phyloP scores from a whole-genome alignment of 371 early-diverging fungal species.

The Apophysomyces trapeziformis region DNA sequence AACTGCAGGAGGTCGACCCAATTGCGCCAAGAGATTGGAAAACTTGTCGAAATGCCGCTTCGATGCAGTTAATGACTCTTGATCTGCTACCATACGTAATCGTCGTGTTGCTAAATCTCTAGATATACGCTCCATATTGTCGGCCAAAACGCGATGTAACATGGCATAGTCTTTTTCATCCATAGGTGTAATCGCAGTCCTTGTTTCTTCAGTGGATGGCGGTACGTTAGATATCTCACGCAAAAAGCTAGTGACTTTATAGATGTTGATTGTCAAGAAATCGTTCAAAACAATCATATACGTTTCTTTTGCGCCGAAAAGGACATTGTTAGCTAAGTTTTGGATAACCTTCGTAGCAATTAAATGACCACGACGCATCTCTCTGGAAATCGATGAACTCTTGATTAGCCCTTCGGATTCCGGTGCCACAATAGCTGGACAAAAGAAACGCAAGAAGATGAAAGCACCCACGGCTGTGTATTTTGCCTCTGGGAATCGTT shows the following conservation, averaged over 20 bases:
- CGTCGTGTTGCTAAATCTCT: conserved; percentile 48
- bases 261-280: conserved; percentile 74
- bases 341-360: conserved; percentile 94
- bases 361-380: conserved; percentile 78
- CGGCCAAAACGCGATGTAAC: conserved; percentile 67
- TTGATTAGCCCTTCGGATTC: conserved; percentile 57
- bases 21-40: conserved; percentile 77
- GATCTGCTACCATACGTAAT: conserved; percentile 17
- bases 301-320: conserved; percentile 90
- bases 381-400: conserved; percentile 26
- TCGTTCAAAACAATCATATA: conserved; percentile 87
- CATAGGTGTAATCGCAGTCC: conserved; percentile 40
- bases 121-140: conserved; percentile 69
- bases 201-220: conserved; percentile 4
- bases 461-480: conserved; percentile 91
- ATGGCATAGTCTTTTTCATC: conserved; percentile 55
- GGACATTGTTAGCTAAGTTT: conserved; percentile 91
- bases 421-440: conserved; percentile 93
- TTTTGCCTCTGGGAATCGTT: conserved; percentile 82
- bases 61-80: conserved; percentile 23
- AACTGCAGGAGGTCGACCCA: conserved; percentile 72
- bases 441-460: conserved; percentile 92
- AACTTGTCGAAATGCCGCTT: conserved; percentile 72
- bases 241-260: conserved; percentile 60
- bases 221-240: conserved; percentile 52